phyloP scores from a whole-genome alignment of 129 eudicot genomes.

The Flaveria sonorensis region DNA sequence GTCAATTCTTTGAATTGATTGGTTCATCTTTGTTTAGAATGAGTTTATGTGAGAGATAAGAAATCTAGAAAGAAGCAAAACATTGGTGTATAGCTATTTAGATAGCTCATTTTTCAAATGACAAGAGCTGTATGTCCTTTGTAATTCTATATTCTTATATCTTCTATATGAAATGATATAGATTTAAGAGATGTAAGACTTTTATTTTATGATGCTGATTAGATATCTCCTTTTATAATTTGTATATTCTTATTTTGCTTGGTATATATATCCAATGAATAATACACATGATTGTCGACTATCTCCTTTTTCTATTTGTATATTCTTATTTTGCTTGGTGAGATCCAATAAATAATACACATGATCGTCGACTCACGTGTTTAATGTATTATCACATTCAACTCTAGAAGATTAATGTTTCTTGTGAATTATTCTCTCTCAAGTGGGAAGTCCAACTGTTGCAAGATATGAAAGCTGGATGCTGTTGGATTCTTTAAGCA shows the following conservation, averaged over 20 bases:
- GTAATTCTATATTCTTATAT: conserved; percentile 20
- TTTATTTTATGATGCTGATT: conserved; percentile 6
- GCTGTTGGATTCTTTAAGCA: conserved; percentile 84
- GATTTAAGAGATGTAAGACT: conserved; percentile 3
- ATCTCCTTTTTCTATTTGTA: not conserved
- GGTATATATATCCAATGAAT: conserved; percentile 28
- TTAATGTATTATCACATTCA: conserved; percentile 22
- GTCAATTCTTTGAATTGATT: conserved; percentile 19
- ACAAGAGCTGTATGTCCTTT: conserved; percentile 24
- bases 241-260: not conserved
- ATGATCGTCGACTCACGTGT: conserved; percentile 6
- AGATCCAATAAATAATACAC: conserved; percentile 29
- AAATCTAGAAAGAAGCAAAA: conserved; percentile 25
- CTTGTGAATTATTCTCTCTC: conserved; percentile 12
- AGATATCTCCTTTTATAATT: not conserved
- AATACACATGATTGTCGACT: conserved; percentile 14
- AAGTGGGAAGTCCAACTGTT: conserved; percentile 38
- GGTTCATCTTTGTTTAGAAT: conserved; percentile 21
- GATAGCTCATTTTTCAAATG: conserved; percentile 35
- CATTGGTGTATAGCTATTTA: conserved; percentile 34
- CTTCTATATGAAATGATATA: conserved; percentile 19
- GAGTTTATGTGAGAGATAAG: conserved; percentile 30
- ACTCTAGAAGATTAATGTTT: conserved; percentile 23
- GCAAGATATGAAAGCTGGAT: conserved; percentile 81
- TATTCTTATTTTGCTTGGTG: not conserved